Base-by-base conservation (phyloP, 352 stramenopile species). In the Phytopythium mirpurense region DNA sequence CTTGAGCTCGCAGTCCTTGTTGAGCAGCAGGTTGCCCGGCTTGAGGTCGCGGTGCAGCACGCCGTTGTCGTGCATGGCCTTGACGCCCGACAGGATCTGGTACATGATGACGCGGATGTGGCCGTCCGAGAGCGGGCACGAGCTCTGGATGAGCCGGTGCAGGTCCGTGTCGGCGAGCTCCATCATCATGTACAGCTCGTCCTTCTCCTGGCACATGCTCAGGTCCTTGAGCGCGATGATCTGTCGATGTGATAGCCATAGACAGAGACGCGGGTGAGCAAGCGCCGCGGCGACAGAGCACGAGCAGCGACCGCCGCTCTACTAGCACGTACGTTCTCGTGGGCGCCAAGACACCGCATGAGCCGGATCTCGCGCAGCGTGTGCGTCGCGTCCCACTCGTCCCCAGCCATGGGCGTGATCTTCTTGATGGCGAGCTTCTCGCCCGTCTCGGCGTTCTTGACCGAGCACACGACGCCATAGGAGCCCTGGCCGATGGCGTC, bases 181-280 rank as follows among this genome's bases (percentile, higher is more conserved):
- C 93, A 98, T 98, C 65, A 97, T 94, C 71, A 98, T 97, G 67
- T 98, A 98, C 29, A 98, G 71, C 69, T 97, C 93, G 62, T 98
- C 90, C 51, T 96, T 91, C 41, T 85, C 70, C 49, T 97, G 85
- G 56, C 90, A 96, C 66, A 95, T 90, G 57, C 82, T 91, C 61
- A 96, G 65, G 59, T 96, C 85, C 54, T 93, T 90, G 37, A 96
- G 65, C 18, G 78, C 88, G 56, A 97, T 93, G 64, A 98, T 91
- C 80, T 93, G 56, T 42, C 34, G 21, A 11, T 31, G 26, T 24
- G 7, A 5, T 5, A 10, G 29, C 5, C 5, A 9, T 9, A 32
- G 29, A 32, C 29, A 32, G 16, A 32, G 23, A 32, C 15, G 2
- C 5, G 3, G 5, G 41, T 32, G 21, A 47, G 44, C 27, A 27